A percentile compares a stretch with the other conserved stretches of the same genome.
These are phyloP conservation scores for Poronia punctata DNA, from an alignment of 495 filamentous ascomycete genomes.

Conservation along the genomic window DNA sequence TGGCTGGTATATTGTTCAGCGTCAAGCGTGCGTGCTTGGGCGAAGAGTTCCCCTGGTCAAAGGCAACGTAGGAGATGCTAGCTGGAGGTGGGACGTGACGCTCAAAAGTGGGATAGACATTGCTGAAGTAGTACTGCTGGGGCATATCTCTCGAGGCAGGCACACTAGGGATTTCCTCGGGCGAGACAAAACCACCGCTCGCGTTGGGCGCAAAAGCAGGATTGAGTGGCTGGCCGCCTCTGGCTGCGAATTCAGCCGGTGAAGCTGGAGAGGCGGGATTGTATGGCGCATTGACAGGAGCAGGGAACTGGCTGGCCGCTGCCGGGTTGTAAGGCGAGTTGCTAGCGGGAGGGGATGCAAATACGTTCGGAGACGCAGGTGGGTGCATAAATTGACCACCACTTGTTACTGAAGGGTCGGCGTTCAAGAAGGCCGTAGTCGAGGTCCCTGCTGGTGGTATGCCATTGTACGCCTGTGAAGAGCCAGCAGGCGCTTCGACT, in stretches of 20 bases:
- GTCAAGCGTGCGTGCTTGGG: constrained; percentile 90
- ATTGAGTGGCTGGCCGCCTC: constrained; percentile 33
- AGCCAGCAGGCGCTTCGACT: constrained; percentile 61
- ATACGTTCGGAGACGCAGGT: constrained; percentile 25
- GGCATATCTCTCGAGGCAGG: constrained; percentile 75
- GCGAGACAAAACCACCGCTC: constrained; percentile 73
- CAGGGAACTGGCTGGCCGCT: constrained; percentile 48
- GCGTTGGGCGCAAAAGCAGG: constrained; percentile 35
- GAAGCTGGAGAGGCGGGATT: constrained; percentile 47
- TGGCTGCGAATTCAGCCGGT: constrained; percentile 51
- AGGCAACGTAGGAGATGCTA: constrained; percentile 81
- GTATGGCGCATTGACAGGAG: constrained; percentile 51
- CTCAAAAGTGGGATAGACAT: constrained; percentile 92
- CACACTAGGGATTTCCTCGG: constrained; percentile 90
- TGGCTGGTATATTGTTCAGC: constrained; percentile 83
- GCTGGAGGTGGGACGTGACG: constrained; percentile 84
- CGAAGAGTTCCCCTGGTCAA: constrained; percentile 94
- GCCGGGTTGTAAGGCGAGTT: constrained; percentile 51
- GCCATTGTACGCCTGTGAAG: constrained; percentile 59
- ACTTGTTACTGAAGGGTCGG: constrained; percentile 40
- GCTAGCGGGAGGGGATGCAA: constrained; percentile 55
- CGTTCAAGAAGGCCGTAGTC: constrained; percentile 63
- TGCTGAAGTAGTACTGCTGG: constrained; percentile 73
- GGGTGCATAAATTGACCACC: constrained; percentile 21
- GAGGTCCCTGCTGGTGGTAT: constrained; percentile 54